Conservation (phyloP, 306 rosid genomes). For the Pterocarpus macrocarpus region DNA sequence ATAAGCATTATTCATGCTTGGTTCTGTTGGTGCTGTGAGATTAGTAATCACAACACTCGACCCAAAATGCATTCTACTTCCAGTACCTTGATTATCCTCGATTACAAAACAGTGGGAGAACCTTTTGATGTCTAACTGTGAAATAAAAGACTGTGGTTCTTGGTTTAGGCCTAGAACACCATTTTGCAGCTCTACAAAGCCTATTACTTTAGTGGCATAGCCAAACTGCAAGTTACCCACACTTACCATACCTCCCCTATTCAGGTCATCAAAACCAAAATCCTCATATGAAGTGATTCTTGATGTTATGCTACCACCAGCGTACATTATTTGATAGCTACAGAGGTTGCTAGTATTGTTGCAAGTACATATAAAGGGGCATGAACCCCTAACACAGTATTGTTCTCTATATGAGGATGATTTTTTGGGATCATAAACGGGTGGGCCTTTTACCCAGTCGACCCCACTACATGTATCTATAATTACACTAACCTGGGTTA, state of each 20-base stretch:
- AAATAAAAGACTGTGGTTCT: conserved; percentile 7
- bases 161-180: conserved; percentile 41
- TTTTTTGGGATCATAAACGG: no score
- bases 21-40: no score
- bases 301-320: background rate
- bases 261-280: no score
- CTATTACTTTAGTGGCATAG: background rate
- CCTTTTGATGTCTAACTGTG: conserved; percentile 37
- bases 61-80: no score
- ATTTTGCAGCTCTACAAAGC: background rate
- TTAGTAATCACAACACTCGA: no score
- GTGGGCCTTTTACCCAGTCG: no score
- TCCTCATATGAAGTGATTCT: no score
- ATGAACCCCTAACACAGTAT: background rate
- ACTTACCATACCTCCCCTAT: background rate
- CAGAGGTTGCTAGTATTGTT: background rate
- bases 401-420: no score
- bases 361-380: background rate
- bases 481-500: background rate
- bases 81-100: no score
- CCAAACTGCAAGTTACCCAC: conserved; percentile 1
- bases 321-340: background rate
- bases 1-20: background rate
- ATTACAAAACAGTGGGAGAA: no score
- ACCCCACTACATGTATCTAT: no score